Percentiles rank a stretch among this genome's conserved stretches.
Evolutionary conservation across 2,329 filamentous ascomycete species (phyloP).

Genomic region (Fusarium albosuccineum): DNA sequence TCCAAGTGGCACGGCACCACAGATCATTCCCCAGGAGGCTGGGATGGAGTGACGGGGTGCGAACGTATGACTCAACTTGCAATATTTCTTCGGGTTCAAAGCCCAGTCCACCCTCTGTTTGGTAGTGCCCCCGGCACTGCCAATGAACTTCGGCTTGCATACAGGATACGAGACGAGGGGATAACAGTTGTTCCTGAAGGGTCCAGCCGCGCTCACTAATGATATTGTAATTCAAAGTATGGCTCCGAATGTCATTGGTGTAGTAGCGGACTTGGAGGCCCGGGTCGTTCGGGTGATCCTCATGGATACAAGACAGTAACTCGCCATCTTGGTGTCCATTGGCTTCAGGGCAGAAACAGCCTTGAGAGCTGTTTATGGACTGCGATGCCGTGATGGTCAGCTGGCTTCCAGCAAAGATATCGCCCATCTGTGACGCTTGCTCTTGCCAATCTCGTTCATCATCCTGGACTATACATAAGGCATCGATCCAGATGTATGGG

Average conservation of each 20-base stretch:
- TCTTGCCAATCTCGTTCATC: background rate
- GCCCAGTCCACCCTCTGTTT: too few species aligned
- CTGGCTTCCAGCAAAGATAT: background rate
- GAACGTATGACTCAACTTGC: too few species aligned
- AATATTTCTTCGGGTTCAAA: too few species aligned
- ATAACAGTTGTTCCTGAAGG: too few species aligned
- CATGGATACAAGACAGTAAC: background rate
- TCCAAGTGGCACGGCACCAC: background rate
- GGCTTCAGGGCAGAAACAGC: background rate
- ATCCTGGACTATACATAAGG: conserved; percentile 1
- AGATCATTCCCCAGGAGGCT: too few species aligned
- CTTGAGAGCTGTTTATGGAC: background rate
- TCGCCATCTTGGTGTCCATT: background rate
- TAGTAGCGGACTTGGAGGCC: background rate
- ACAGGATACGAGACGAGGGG: too few species aligned
- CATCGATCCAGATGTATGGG: background rate
- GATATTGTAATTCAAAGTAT: too few species aligned
- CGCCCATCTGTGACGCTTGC: background rate
- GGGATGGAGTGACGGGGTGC: too few species aligned
- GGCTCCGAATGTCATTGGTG: background rate
- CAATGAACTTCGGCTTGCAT: too few species aligned
- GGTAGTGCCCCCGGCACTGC: too few species aligned
- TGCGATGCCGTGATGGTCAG: background rate
- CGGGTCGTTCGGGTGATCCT: background rate
- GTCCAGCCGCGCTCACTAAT: too few species aligned